phyloP scores from a whole-genome alignment of 2,329 filamentous ascomycete species.

The Beauveria bassiana region DNA sequence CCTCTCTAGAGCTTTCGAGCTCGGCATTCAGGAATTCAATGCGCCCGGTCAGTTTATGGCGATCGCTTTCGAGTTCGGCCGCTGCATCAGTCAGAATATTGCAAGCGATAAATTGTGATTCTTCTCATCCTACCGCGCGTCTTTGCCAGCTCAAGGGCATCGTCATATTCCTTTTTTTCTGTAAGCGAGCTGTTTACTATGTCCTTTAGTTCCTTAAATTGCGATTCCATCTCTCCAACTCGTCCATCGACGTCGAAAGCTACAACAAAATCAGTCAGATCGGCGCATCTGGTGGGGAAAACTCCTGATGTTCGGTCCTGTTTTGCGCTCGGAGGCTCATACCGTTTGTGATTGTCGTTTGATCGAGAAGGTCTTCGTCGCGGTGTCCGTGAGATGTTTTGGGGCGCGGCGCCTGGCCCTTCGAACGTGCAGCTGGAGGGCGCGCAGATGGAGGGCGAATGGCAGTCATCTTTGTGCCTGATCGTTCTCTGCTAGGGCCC shows the following conservation, averaged over 20 bases:
- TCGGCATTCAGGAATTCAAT: conserved; percentile 54
- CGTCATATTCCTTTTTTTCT: conserved; percentile 63
- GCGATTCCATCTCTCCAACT: conserved; percentile 66
- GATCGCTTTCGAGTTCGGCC: conserved; percentile 40
- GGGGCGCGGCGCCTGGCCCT: conserved; percentile 30
- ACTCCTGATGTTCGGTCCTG: conserved; percentile 15
- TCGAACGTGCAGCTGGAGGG: conserved; percentile 36
- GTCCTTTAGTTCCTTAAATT: conserved; percentile 64
- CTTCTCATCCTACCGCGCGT: conserved; percentile 51
- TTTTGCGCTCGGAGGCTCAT: conserved; percentile 17
- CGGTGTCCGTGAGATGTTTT: conserved; percentile 34
- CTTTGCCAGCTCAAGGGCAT: conserved; percentile 67
- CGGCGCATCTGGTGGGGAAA: conserved; percentile 29
- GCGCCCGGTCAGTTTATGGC: conserved; percentile 37
- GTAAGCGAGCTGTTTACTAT: conserved; percentile 63
- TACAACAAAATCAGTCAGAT: conserved; percentile 49
- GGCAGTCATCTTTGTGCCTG: conserved; percentile 40
- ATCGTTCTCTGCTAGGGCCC: conserved; percentile 42
- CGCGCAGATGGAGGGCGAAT: conserved; percentile 36
- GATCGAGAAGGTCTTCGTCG: conserved; percentile 31
- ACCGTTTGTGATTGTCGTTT: conserved; percentile 26
- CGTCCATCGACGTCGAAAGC: conserved; percentile 74
- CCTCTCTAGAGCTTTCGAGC: conserved; percentile 37
- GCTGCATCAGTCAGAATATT: conserved; percentile 27
- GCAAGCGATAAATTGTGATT: conserved; percentile 10